Base-by-base conservation (phyloP, 2,329 filamentous ascomycete species). In the Hymenoscyphus fructigenus region DNA sequence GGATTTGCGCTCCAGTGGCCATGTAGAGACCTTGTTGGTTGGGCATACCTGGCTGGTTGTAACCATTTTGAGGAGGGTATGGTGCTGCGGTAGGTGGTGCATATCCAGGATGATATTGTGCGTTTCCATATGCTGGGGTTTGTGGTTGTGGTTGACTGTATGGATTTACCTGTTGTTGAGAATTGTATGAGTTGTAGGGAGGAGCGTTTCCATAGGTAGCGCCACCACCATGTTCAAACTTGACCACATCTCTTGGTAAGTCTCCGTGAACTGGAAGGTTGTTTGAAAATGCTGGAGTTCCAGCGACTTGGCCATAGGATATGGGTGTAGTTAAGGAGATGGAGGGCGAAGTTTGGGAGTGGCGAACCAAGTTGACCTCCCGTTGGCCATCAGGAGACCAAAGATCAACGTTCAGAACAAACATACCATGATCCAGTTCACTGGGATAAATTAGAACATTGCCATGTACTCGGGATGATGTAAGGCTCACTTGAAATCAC, bases 311-410 rank as follows among this genome's bases (percentile, higher is more conserved):
- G 50, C 88, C 87, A 74, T 91, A 97, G 0, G 92, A 92, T 6
- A 90, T 91, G 4, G 90, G 89, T 9, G 90, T 91, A 9, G 91
- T 91, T 3, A 91, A 90, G 2, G 89, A 91, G 72, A 96, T 96
- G 15, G 91, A 92, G 1, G 92, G 91, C 3, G 86, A 86, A 20
- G 84, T 84, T 57, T 82, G 83, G 14, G 85, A 87, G 66, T 90
- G 86, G 64, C 86, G 82, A 62, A 91, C 88, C 23, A 91, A 81
- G 69, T 91, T 91, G 70, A 90, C 88, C 77, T 91, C 88, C 63
- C 80, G 80, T 15, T 78, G 78, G 20, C 83, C 87, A 60, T 86
- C 82, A 38, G 83, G 82, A 69, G 86, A 84, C 86, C 87, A 91
- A 15, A 91, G 79, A 74, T 91, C 89, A 44, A 91, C 89, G 58